A percentile compares a stretch with the other conserved stretches of the same genome.
Evolutionary conservation across 176 grass and related monocot species (phyloP).

Genomic region (Hyparrhenia diplandra): DNA sequence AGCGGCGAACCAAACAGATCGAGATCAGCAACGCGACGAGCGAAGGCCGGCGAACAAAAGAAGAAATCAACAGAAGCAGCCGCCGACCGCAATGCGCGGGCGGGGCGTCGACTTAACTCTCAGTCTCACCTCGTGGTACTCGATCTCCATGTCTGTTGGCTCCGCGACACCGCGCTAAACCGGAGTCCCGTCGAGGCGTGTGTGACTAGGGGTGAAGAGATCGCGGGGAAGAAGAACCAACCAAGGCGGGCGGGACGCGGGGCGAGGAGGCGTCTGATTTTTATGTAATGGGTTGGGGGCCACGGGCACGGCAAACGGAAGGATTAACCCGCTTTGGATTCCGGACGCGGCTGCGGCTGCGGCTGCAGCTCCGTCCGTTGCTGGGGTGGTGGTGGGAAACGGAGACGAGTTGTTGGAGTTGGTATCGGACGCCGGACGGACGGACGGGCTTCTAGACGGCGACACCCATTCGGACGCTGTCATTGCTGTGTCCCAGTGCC

Average conservation of each 20-base stretch:
- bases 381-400: too few relatives aligned
- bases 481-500: too few relatives aligned
- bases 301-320: too few relatives aligned
- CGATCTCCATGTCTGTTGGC: conserved; percentile 22
- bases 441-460: too few relatives aligned
- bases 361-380: too few relatives aligned
- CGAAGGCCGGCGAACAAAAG: background rate
- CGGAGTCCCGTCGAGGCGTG: background rate
- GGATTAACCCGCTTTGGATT: too few relatives aligned
- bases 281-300: background rate
- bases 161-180: background rate
- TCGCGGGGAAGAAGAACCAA: background rate
- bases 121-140: conserved; percentile 29
- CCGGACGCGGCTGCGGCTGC: too few relatives aligned
- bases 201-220: background rate
- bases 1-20: background rate
- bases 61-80: too few relatives aligned
- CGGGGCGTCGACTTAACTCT: background rate
- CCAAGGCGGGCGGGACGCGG: background rate
- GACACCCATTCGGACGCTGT: too few relatives aligned
- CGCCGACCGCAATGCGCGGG: background rate
- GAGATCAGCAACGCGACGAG: background rate
- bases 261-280: background rate
- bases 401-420: too few relatives aligned
- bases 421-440: too few relatives aligned